A percentile compares a stretch with the other conserved stretches of the same genome.
Evolutionary conservation across 2,329 filamentous ascomycete species (phyloP).

Genomic region (Diaporthe longicolla): DNA sequence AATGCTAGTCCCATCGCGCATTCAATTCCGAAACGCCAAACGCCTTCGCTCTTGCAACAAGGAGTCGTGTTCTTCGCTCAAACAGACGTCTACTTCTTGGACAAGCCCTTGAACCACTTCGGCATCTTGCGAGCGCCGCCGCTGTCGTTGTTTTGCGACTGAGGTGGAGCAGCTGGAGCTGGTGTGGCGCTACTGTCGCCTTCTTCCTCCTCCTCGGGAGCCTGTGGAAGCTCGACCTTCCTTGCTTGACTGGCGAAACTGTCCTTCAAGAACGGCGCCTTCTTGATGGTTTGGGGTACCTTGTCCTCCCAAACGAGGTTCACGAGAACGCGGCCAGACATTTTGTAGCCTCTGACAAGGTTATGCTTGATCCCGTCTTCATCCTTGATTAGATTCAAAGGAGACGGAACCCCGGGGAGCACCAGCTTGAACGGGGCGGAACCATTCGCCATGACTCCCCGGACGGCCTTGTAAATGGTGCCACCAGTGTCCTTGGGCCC

Average conservation of each 20-base stretch:
- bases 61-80: not conserved
- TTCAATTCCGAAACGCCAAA: slow-evolving; percentile 5
- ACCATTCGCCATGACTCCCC: slow-evolving; percentile 74
- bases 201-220: slow-evolving; percentile 56
- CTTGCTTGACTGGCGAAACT: slow-evolving; percentile 73
- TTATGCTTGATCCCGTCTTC: slow-evolving; percentile 61
- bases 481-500: slow-evolving; percentile 76
- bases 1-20: not conserved
- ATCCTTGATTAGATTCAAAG: slow-evolving; percentile 58
- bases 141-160: slow-evolving; percentile 48
- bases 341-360: slow-evolving; percentile 80
- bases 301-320: slow-evolving; percentile 81
- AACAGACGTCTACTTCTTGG: slow-evolving; percentile 73
- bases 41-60: slow-evolving; percentile 12
- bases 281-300: slow-evolving; percentile 69
- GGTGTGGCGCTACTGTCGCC: slow-evolving; percentile 50
- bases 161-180: slow-evolving; percentile 46
- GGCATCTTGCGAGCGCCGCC: slow-evolving; percentile 65
- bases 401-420: slow-evolving; percentile 61
- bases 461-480: slow-evolving; percentile 81
- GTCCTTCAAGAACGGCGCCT: slow-evolving; percentile 70
- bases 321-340: slow-evolving; percentile 79
- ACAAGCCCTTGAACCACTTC: slow-evolving; percentile 80
- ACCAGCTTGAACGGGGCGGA: slow-evolving; percentile 78
- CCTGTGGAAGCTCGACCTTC: slow-evolving; percentile 75